Percentiles rank a stretch among this genome's conserved stretches.
Conservation (phyloP, 2,329 filamentous ascomycete genomes). For the Stagonosporopsis chrysanthemi region DNA sequence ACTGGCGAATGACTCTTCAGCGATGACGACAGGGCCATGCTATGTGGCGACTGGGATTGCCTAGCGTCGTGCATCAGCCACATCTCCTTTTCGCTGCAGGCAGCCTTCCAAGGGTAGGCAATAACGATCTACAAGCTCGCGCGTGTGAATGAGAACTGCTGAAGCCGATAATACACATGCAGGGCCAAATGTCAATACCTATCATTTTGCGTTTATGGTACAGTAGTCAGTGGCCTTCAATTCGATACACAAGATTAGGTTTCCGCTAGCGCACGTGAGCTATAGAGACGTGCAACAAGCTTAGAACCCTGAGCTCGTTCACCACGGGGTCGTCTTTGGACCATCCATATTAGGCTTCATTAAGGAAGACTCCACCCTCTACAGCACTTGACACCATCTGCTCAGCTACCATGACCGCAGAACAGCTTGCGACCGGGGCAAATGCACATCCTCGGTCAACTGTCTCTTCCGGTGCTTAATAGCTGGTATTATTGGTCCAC, state of each 20-base stretch:
- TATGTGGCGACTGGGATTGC: conserved; percentile 9
- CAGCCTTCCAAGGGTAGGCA: neutral
- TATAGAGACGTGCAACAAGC: neutral
- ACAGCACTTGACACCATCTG: neutral
- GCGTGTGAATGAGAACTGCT: neutral
- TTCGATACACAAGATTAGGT: conserved; percentile 14
- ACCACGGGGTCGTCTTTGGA: conserved; percentile 11
- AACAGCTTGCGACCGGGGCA: neutral
- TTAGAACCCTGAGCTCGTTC: conserved; percentile 7
- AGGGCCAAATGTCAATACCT: neutral
- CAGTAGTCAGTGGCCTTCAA: neutral
- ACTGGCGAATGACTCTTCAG: conserved; percentile 22
- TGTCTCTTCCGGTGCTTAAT: conserved; percentile 13
- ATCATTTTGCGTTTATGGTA: neutral
- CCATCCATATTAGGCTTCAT: neutral
- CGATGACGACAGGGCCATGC: conserved; percentile 31
- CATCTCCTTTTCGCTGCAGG: conserved; percentile 16
- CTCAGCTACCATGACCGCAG: neutral
- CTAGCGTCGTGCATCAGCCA: conserved; percentile 20
- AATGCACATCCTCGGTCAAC: conserved; percentile 15
- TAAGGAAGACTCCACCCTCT: neutral
- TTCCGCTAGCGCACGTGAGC: conserved; percentile 11
- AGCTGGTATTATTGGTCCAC: conserved; percentile 15
- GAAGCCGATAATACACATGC: neutral
- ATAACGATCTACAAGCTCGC: neutral